Evolutionary conservation across 495 filamentous ascomycete species (phyloP).

Genomic region (Annulohypoxylon stygium): DNA sequence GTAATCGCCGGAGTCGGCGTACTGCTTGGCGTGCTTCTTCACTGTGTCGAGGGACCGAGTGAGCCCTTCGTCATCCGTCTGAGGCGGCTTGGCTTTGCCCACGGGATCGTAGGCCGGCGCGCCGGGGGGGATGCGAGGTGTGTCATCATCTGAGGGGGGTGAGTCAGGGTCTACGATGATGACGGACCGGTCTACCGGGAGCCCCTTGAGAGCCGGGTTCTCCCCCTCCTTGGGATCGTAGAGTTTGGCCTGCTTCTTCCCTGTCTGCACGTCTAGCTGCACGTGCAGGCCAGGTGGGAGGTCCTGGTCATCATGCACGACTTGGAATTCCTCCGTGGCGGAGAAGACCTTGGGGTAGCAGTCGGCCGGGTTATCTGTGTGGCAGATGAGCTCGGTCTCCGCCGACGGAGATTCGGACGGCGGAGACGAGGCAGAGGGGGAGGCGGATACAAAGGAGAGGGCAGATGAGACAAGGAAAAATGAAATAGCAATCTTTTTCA

Average conservation of each 20-base stretch:
- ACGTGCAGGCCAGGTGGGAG: conserved; percentile 73
- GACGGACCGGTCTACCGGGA: conserved; percentile 62
- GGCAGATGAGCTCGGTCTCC: conserved; percentile 71
- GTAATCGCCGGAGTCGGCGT: conserved; percentile 14
- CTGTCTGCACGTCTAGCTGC: conserved; percentile 72
- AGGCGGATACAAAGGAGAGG: conserved; percentile 32
- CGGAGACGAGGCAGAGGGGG: conserved; percentile 17
- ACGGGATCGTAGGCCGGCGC: conserved; percentile 64
- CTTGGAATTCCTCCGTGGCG: conserved; percentile 71
- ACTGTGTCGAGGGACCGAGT: conserved; percentile 58
- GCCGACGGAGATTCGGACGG: conserved; percentile 50
- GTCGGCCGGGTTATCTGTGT: conserved; percentile 66
- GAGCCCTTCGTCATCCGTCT: conserved; percentile 57
- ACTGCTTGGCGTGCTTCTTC: conserved; percentile 60
- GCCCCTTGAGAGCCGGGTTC: conserved; percentile 57
- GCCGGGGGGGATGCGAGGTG: conserved; percentile 50
- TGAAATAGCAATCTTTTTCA: conserved; percentile 25
- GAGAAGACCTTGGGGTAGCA: conserved; percentile 75
- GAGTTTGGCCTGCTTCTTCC: conserved; percentile 72
- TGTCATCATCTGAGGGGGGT: conserved; percentile 29
- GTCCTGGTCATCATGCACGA: conserved; percentile 72
- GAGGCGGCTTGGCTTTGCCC: conserved; percentile 64
- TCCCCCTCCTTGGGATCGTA: conserved; percentile 66
- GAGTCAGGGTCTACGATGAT: conserved; percentile 60
- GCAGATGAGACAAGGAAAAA: conserved; percentile 21